Base-by-base conservation (phyloP, 108 stramenopile species). In the Cyclostephanos tholiformis region DNA sequence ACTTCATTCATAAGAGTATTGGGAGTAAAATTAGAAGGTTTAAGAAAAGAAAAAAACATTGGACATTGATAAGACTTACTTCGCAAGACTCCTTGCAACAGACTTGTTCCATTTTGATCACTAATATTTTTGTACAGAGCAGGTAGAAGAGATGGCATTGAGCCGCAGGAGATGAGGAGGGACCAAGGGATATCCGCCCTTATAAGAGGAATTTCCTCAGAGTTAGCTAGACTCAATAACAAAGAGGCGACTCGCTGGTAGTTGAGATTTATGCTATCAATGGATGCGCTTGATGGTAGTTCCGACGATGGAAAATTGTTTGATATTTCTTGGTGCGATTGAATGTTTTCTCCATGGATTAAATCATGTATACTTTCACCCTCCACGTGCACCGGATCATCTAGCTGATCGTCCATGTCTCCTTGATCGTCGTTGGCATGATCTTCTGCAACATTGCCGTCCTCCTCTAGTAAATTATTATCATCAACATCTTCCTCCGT, bases 121-220 rank as follows among this genome's bases (percentile, higher is more conserved):
- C 48, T 46, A 1, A 49, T 44, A 56, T 67, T 30, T 19, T 32
- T 61, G 59, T 79, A 79, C 4, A 79, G 65, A 14, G 59, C 25
- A 48, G 48, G 38, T 17, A 79, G 41, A 16, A 67, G 9, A 51
- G 67, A 67, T 36, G 66, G 50, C 27, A n/a, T 67, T 8, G 68
- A 36, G 26, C 63, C 70, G 26, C 65, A 71, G n/a, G 78, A 67
- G 27, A 62, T 72, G 17, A 79, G 72, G 8, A 63, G 39, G 32
- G 63, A 51, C 78, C 78, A 79, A 52, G 71, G 65, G 55, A 79
- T 79, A 39, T 79, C 78, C 12, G 78, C 78, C 13, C 78, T 66
- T 41, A 79, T 79, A 7, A 79, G 60, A 19, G 78, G 78, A 26
- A 68, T 55, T 23, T 79, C 67, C 59, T 73, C 71, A 29, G 78